Evolutionary conservation across 768 basidiomycete genomes (phyloP).

Genomic region (Collybia sordida): DNA sequence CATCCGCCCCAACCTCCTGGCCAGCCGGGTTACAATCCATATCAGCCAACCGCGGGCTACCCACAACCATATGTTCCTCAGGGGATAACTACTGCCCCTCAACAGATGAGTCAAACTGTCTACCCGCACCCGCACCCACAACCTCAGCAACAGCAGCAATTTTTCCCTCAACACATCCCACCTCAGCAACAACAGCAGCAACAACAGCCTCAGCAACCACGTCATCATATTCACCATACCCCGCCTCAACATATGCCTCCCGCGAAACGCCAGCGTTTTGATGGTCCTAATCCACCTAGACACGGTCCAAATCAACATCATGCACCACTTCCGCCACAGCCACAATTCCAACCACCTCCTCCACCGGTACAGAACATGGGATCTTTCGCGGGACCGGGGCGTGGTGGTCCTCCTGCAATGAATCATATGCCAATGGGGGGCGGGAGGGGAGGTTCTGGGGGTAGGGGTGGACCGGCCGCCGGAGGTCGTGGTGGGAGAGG

Average conservation of each 20-base stretch:
- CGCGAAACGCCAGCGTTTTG: conserved; percentile 88
- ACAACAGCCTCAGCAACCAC: conserved; percentile 47
- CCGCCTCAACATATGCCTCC: conserved; percentile 86
- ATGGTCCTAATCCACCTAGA: conserved; percentile 62
- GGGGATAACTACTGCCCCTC: conserved; percentile 44
- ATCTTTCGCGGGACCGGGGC: conserved; percentile 33
- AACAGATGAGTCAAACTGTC: conserved; percentile 49
- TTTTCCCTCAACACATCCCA: conserved; percentile 43
- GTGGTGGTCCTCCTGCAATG: conserved; percentile 37
- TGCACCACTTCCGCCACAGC: conserved; percentile 51
- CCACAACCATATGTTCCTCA: conserved; percentile 71
- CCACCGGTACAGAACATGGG: conserved; percentile 44
- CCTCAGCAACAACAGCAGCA: conserved; percentile 43
- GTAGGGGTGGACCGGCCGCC: conserved; percentile 40
- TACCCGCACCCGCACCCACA: conserved; percentile 50
- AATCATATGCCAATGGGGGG: conserved; percentile 32
- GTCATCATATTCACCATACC: conserved; percentile 56
- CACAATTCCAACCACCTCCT: conserved; percentile 64
- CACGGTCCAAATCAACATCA: conserved; percentile 50
- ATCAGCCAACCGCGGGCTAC: conserved; percentile 68
- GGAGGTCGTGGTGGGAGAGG: conserved; percentile 46
- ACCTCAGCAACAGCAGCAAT: conserved; percentile 44
- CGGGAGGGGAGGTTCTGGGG: conserved; percentile 22
- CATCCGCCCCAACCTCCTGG: conserved; percentile 54
- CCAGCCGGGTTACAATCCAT: conserved; percentile 72